Evolutionary conservation across 2,329 filamentous ascomycete genomes (phyloP).

Genomic region (Boeremia exigua): DNA sequence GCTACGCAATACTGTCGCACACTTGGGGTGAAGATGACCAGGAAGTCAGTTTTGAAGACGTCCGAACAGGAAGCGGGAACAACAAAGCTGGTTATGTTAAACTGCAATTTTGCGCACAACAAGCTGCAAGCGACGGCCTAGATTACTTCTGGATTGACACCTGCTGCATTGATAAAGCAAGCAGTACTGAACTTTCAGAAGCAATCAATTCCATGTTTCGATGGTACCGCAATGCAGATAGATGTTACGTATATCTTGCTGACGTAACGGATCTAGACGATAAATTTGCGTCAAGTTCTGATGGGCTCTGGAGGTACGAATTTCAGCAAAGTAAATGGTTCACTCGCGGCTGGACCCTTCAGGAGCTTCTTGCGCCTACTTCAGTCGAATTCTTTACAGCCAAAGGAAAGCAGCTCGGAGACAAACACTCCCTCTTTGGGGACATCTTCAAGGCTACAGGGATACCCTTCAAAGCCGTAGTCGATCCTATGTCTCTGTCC

Average conservation of each 20-base stretch:
- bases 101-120: background rate
- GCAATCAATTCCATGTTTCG: background rate
- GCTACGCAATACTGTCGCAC: constrained; percentile 2
- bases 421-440: background rate
- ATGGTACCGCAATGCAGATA: background rate
- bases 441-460: background rate
- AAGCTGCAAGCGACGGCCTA: background rate
- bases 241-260: background rate
- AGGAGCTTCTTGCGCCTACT: background rate
- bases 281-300: too few species aligned
- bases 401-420: background rate
- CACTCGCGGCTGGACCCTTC: background rate
- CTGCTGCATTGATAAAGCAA: background rate
- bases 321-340: background rate
- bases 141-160: background rate
- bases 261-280: background rate
- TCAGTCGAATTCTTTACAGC: background rate
- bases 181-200: background rate
- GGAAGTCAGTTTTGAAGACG: background rate
- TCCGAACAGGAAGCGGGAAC: background rate
- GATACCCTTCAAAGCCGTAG: background rate
- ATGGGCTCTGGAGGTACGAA: background rate
- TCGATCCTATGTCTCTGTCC: background rate
- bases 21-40: background rate
- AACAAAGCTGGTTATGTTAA: background rate